phyloP scores from a whole-genome alignment of 495 filamentous ascomycete genomes.

The Tuber brumale region DNA sequence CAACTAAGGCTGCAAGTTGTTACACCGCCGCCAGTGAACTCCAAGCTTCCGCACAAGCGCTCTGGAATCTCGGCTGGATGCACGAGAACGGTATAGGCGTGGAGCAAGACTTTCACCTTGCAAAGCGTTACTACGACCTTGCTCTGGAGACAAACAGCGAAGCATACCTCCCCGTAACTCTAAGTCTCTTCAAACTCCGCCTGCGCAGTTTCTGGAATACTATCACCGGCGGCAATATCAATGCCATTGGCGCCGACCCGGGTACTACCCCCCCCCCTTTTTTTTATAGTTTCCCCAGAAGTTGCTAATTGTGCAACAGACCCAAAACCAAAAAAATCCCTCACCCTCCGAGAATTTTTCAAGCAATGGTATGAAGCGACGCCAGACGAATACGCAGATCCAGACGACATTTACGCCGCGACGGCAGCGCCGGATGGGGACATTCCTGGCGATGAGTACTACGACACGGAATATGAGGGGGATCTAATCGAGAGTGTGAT shows the following conservation, averaged over 20 bases:
- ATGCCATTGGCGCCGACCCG: constrained; percentile 81
- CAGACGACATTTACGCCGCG: constrained; percentile 46
- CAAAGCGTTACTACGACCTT: constrained; percentile 91
- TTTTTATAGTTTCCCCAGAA: neutral
- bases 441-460: constrained; percentile 43
- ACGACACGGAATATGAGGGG: constrained; percentile 67
- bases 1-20: constrained; percentile 85
- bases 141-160: constrained; percentile 85
- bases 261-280: constrained; percentile 50
- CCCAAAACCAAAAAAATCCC: constrained; percentile 31
- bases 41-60: constrained; percentile 83
- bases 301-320: constrained; percentile 9
- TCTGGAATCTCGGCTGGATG: constrained; percentile 99
- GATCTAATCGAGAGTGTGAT: constrained; percentile 75
- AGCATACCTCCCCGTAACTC: constrained; percentile 86
- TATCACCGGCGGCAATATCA: constrained; percentile 77
- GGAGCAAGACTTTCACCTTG: constrained; percentile 92
- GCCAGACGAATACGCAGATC: constrained; percentile 28
- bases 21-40: constrained; percentile 88
- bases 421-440: constrained; percentile 45
- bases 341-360: constrained; percentile 37
- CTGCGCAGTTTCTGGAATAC: constrained; percentile 87
- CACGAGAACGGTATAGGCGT: constrained; percentile 95
- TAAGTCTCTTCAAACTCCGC: constrained; percentile 80
- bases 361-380: constrained; percentile 41